Base-by-base conservation (phyloP, 345 rosid genomes). In the Eutrema yunnanense region DNA sequence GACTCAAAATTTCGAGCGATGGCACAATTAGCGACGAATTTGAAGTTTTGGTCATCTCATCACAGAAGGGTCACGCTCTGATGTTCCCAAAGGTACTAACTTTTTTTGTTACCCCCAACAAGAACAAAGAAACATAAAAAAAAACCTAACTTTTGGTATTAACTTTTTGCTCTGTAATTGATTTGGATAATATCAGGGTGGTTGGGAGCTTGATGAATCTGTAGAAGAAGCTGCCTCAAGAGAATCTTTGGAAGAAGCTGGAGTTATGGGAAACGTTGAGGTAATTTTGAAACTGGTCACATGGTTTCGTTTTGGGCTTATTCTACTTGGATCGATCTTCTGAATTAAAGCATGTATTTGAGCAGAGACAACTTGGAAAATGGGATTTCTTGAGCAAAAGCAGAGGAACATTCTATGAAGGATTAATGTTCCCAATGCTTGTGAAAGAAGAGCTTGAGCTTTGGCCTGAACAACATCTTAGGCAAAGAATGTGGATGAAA, bases 121-220 rank as follows among this genome's bases (percentile, higher is more conserved):
- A 50, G 32, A 40, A 48, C 7, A 4, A 16, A 3, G 13, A n/a
- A 1, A 34, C 22, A 19, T 19, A 19, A 19, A 43, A 29, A 2
- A 36, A 44, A 47, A 10, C 16, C n/a, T 54, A 33, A 64, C 8
- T 41, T 14, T 27, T 50, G 5, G 33, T 65, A 6, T 65, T 3
- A 46, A 19, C 30, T 41, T 37, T 36, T 2, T 10, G 2, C 13
- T 43, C 3, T 50, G 37, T 16, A 40, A 60, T 11, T 54, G n/a
- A 33, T 19, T 32, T 51, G 29, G 33, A 40, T 54, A 22, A 57
- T 32, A 16, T 53, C 62, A 92, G 98, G 96, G 98, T 70, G 98
- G 98, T 41, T 92, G 98, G 98, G 98, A 92, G 73, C 81, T 92
- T 41, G 96, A 92, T 79, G 98, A 92, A 87, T 81, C 96, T 43